Percentiles rank a stretch among this genome's conserved stretches.
Conservation (phyloP, 2,329 filamentous ascomycete species). For the Trichoderma sp. region DNA sequence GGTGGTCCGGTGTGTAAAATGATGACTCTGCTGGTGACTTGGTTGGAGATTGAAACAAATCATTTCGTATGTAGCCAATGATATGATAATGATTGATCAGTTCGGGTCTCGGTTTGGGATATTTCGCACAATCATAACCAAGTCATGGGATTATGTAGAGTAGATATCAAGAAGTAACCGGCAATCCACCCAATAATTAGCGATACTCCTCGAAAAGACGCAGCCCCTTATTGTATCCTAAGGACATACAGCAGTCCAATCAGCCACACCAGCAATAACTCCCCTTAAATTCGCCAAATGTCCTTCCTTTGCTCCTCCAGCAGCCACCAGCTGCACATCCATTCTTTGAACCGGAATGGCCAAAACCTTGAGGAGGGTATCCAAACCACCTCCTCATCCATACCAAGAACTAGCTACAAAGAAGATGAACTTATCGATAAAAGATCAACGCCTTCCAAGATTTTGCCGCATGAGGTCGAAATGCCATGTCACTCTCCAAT, state of each 20-base stretch:
- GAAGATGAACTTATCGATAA: neutral
- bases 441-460: neutral
- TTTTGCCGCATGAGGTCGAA: neutral
- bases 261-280: neutral
- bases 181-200: too few relatives aligned
- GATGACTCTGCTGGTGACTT: too few relatives aligned
- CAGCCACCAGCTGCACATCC: neutral
- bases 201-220: neutral
- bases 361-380: neutral
- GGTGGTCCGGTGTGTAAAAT: conserved; percentile 52
- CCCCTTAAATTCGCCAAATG: neutral
- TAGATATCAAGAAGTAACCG: too few relatives aligned
- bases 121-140: too few relatives aligned
- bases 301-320: neutral
- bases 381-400: neutral
- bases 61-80: too few relatives aligned
- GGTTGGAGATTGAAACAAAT: too few relatives aligned
- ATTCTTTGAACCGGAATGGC: neutral
- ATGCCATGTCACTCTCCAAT: too few relatives aligned
- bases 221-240: neutral
- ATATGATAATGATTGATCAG: neutral
- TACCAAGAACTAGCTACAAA: neutral
- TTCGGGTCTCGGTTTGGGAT: too few relatives aligned
- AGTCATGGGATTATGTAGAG: too few relatives aligned
- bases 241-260: neutral